These are phyloP conservation scores for Fusarium hostae DNA, from an alignment of 2,329 filamentous ascomycete species.

Conservation along the genomic window DNA sequence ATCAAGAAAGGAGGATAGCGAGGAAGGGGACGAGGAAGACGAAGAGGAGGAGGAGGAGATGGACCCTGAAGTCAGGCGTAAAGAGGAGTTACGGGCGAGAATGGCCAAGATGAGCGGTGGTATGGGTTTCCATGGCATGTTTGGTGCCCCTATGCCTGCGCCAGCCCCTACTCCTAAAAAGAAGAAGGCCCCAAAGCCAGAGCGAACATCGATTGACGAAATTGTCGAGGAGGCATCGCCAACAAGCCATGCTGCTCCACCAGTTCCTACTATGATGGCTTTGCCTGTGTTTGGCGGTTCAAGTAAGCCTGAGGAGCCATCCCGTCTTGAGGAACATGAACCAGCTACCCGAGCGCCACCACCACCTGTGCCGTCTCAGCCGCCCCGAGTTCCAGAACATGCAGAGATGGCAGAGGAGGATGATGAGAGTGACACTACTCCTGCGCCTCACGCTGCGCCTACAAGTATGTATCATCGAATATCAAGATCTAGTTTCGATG, in stretches of 20 bases:
- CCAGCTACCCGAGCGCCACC: constrained; percentile 43
- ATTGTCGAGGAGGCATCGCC: constrained; percentile 58
- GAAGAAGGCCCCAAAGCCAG: constrained; percentile 63
- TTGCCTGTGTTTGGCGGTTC: constrained; percentile 78
- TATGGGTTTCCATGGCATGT: constrained; percentile 97
- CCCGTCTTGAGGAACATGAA: constrained; percentile 53
- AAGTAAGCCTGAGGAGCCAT: constrained; percentile 56
- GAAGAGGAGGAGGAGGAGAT: constrained; percentile 87
- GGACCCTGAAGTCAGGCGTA: constrained; percentile 86
- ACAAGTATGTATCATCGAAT: constrained; percentile 33
- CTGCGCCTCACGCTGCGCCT: constrained; percentile 44
- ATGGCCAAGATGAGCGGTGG: constrained; percentile 99
- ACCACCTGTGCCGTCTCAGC: constrained; percentile 46
- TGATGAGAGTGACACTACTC: constrained; percentile 51
- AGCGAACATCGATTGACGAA: constrained; percentile 56
- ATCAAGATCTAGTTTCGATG: background rate
- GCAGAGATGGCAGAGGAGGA: constrained; percentile 45
- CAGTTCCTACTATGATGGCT: constrained; percentile 69
- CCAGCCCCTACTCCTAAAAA: constrained; percentile 63
- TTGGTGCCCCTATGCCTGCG: constrained; percentile 77
- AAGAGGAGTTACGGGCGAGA: constrained; percentile 88
- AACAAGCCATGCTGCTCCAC: constrained; percentile 58
- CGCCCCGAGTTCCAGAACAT: constrained; percentile 29
- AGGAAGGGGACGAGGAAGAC: constrained; percentile 70
- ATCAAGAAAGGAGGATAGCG: constrained; percentile 60